These are phyloP conservation scores for Suillus spraguei DNA, from an alignment of 768 basidiomycete genomes.

Conservation along the genomic window DNA sequence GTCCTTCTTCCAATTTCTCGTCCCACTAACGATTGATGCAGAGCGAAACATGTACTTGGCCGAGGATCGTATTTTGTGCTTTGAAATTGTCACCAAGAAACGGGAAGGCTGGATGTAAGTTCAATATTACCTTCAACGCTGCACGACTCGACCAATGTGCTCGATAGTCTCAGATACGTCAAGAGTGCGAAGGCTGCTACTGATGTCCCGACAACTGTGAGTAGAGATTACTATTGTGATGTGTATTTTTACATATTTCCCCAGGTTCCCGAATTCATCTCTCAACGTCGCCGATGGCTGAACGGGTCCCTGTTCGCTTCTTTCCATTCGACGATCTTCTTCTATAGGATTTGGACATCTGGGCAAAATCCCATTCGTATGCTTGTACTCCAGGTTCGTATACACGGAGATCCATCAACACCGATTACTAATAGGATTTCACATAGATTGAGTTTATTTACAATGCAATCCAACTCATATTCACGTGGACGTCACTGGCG, in stretches of 20 bases:
- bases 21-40: slow-evolving; percentile 19
- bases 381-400: slow-evolving; percentile 57
- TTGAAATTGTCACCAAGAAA: slow-evolving; percentile 92
- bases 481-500: slow-evolving; percentile 92
- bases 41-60: slow-evolving; percentile 93
- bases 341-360: slow-evolving; percentile 86
- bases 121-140: background rate
- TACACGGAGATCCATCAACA: background rate
- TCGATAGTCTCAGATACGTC: slow-evolving; percentile 75
- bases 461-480: slow-evolving; percentile 85
- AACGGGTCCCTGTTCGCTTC: slow-evolving; percentile 93
- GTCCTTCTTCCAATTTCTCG: background rate
- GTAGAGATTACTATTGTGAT: slow-evolving; percentile 16
- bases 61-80: slow-evolving; percentile 89
- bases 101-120: slow-evolving; percentile 79
- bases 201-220: slow-evolving; percentile 86
- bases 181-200: slow-evolving; percentile 94
- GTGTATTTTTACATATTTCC: slow-evolving; percentile 4
- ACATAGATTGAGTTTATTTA: slow-evolving; percentile 86
- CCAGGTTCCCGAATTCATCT: slow-evolving; percentile 90
- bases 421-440: slow-evolving; percentile 1
- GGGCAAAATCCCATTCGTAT: slow-evolving; percentile 91
- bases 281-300: slow-evolving; percentile 87
- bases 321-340: slow-evolving; percentile 89
- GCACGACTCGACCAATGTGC: background rate